Evolutionary conservation across 495 filamentous ascomycete species (phyloP).

Genomic region (Hypoxylon intermedium): DNA sequence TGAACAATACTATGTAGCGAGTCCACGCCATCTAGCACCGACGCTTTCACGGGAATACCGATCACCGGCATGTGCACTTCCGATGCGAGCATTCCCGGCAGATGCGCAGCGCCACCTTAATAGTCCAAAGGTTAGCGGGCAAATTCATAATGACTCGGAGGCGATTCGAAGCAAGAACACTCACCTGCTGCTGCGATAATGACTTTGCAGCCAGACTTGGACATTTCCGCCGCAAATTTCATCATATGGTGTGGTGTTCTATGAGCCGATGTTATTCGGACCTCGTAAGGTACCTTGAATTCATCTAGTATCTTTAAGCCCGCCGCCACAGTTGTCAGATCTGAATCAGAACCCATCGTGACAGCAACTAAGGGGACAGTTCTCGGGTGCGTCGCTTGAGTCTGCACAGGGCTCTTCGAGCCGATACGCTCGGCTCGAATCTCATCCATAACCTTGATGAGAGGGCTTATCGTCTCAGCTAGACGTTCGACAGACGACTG

Average conservation of each 20-base stretch:
- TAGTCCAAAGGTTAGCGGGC: not conserved
- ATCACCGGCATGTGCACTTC: conserved; percentile 90
- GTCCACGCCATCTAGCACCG: conserved; percentile 85
- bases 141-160: not conserved
- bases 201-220: conserved; percentile 75
- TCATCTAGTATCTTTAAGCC: conserved; percentile 77
- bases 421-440: conserved; percentile 66
- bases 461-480: conserved; percentile 70
- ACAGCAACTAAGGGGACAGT: conserved; percentile 73
- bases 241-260: conserved; percentile 87
- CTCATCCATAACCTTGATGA: conserved; percentile 68
- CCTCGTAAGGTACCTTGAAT: conserved; percentile 76
- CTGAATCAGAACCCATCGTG: conserved; percentile 95
- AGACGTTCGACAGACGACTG: conserved; percentile 72
- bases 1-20: conserved; percentile 89
- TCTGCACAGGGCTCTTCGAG: conserved; percentile 36
- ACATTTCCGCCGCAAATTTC: conserved; percentile 72
- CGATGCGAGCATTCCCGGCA: conserved; percentile 90
- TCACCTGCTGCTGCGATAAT: conserved; percentile 85
- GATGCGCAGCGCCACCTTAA: conserved; percentile 81
- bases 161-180: conserved; percentile 5
- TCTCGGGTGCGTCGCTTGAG: conserved; percentile 26
- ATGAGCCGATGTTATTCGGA: conserved; percentile 92
- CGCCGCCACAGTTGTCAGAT: conserved; percentile 78
- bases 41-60: conserved; percentile 89